These are phyloP conservation scores for Leersia perrieri DNA, from an alignment of 176 grass and related monocot genomes.

Conservation along the genomic window DNA sequence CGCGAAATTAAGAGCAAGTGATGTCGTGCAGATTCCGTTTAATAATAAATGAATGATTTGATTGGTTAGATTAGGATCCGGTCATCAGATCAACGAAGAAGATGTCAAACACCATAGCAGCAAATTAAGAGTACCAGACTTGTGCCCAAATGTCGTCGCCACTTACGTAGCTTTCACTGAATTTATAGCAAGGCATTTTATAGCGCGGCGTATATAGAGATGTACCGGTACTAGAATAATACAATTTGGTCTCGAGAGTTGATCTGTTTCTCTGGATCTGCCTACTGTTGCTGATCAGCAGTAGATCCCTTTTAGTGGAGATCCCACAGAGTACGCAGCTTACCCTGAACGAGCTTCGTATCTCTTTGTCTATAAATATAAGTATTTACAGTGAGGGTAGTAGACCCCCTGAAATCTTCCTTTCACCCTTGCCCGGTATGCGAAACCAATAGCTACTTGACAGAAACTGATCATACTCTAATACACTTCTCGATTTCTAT, in stretches of 20 bases:
- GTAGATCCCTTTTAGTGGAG: not conserved
- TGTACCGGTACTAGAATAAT: not conserved
- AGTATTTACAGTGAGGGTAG: too few relatives aligned
- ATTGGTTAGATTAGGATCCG: not conserved
- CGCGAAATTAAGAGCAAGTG: not conserved
- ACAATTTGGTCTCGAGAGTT: not conserved
- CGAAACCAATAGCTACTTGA: not conserved
- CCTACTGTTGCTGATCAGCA: not conserved
- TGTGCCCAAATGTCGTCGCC: not conserved
- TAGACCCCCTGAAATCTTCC: too few relatives aligned
- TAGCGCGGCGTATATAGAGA: not conserved
- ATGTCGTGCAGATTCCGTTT: not conserved
- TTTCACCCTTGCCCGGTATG: too few relatives aligned
- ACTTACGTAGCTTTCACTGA: not conserved
- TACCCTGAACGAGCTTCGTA: too few relatives aligned
- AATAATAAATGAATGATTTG: not conserved
- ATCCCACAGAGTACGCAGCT: not conserved
- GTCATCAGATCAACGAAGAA: not conserved
- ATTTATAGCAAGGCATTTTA: not conserved
- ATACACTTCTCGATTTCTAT: too few relatives aligned
- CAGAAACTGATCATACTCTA: not conserved
- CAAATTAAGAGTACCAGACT: too few relatives aligned
- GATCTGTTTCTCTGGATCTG: not conserved
- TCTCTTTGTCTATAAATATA: too few relatives aligned
- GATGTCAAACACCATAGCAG: not conserved